phyloP scores from a whole-genome alignment of 208 protist genomes.

The Crithidia brevicula region DNA sequence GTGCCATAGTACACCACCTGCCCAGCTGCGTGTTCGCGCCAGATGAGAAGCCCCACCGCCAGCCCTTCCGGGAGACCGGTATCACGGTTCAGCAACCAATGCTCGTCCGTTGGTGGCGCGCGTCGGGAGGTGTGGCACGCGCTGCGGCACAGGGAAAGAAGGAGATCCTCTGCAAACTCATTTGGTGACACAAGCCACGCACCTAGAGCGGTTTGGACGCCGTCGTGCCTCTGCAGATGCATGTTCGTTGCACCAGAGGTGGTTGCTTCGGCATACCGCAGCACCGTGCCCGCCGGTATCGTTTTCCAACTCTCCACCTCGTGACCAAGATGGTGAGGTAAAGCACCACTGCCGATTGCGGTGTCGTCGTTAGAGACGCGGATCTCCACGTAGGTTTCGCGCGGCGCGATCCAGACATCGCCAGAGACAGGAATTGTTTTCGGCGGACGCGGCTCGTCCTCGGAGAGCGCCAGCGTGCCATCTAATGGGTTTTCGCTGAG shows the following conservation, averaged over 20 bases:
- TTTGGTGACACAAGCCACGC: slow-evolving; percentile 17
- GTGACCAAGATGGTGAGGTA: not conserved
- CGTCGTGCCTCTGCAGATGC: not conserved
- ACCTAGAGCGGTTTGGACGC: not conserved
- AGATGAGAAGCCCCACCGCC: slow-evolving; percentile 36
- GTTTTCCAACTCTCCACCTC: slow-evolving; percentile 23
- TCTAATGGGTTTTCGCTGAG: slow-evolving; percentile 43
- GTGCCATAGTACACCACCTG: slow-evolving; percentile 53
- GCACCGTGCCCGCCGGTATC: slow-evolving; percentile 38
- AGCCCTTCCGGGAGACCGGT: slow-evolving; percentile 38
- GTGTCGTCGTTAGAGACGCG: not conserved
- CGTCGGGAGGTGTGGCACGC: slow-evolving; percentile 45
- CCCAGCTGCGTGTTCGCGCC: slow-evolving; percentile 36
- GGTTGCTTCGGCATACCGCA: slow-evolving; percentile 26
- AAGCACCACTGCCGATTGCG: not conserved
- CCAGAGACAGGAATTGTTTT: slow-evolving; percentile 5
- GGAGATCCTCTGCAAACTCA: slow-evolving; percentile 62
- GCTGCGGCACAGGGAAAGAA: slow-evolving; percentile 58
- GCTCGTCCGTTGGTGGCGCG: slow-evolving; percentile 42
- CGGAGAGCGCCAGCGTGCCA: slow-evolving; percentile 20
- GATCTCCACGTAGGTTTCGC: slow-evolving; percentile 37
- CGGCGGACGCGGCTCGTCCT: slow-evolving; percentile 31
- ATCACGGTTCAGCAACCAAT: slow-evolving; percentile 52
- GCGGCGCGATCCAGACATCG: slow-evolving; percentile 49
- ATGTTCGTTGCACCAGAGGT: not conserved